phyloP scores from a whole-genome alignment of 441 rosid genomes.

The Populus trichocarpa region DNA sequence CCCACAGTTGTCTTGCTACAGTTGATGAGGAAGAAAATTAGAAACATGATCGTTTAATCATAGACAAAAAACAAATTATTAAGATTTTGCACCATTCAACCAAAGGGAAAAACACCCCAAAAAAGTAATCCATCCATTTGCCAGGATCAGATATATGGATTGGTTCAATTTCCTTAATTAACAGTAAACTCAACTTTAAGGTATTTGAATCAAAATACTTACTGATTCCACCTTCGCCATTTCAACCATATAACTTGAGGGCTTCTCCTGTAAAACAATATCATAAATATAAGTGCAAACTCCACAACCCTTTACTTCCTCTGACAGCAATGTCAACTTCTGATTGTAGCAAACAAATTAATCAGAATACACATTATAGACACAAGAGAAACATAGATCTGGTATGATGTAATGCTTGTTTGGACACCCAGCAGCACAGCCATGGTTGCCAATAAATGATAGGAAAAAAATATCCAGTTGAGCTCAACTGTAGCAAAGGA shows the following conservation, averaged over 20 bases:
- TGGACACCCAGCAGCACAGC: neutral
- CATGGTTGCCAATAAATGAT: neutral
- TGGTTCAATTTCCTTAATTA: neutral
- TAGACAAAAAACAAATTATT: neutral
- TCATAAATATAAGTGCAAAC: neutral
- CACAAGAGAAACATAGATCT: neutral
- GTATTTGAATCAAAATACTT: slow-evolving; percentile 31
- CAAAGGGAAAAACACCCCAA: neutral
- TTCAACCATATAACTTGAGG: slow-evolving; percentile 84
- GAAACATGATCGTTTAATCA: neutral
- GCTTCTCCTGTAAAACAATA: slow-evolving; percentile 57
- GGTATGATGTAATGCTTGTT: neutral
- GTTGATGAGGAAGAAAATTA: neutral
- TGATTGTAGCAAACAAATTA: neutral
- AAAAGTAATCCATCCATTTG: neutral
- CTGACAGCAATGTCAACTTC: neutral
- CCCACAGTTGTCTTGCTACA: neutral
- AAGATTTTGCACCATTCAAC: neutral
- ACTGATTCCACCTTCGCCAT: slow-evolving; percentile 88
- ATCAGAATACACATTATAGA: neutral
- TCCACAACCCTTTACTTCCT: neutral
- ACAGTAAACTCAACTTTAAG: slow-evolving; percentile 14
- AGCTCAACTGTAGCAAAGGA: neutral
- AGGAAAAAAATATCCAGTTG: neutral
- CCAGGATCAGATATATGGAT: neutral